Base-by-base conservation (phyloP, 1,284 basidiomycete genomes). In the Filobasidium uniguttulatum region DNA sequence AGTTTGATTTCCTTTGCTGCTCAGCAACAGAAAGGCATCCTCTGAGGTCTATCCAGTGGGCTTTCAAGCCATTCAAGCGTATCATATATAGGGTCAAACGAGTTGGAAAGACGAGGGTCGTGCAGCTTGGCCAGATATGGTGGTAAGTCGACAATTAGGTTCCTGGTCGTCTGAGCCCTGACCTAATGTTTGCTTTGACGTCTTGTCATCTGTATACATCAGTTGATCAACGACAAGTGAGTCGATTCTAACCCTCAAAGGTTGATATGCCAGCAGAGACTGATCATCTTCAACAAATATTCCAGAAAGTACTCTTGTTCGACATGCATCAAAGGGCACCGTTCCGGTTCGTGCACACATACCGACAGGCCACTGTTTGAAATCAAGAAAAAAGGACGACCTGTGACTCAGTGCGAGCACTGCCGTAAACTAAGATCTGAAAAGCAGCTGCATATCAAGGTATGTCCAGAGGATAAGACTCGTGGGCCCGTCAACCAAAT, bases 291-390 rank as follows among this genome's bases (percentile, higher is more conserved):
- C n/a, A 9, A n/a, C 31, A n/a, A 7, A 59, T 75, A 74, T 63
- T 75, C 75, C 65, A 82, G 79, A 72, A 83, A 83, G 71, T 83
- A 83, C 62, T 82, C 82, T 56, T 83, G 82, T 62, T 81, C 82
- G 67, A 81, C 82, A 37, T 85, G 83, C 69, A 85, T 85, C 68
- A 85, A 85, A 66, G 83, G 83, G 10, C 83, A 85, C 69, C 79
- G 83, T 33, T 83, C 82, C 12, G 82, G 82, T 8, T 74, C 77
- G 41, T 85, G 83, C 66, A 77, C 79, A 52, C 83, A 85, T 64
- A 79, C 77, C 54, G 81, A 83, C 61, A 75, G 83, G 35, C 79
- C 83, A 23, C 72, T 85, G 47, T 84, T 80, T 63, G 82, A 85
- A 68, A 80, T 88, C 59, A 82, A 84, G 73, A 82, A 82, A 68